These are phyloP conservation scores for Trichoderma koningiopsis DNA, from an alignment of 2,329 filamentous ascomycete genomes.

Conservation along the genomic window DNA sequence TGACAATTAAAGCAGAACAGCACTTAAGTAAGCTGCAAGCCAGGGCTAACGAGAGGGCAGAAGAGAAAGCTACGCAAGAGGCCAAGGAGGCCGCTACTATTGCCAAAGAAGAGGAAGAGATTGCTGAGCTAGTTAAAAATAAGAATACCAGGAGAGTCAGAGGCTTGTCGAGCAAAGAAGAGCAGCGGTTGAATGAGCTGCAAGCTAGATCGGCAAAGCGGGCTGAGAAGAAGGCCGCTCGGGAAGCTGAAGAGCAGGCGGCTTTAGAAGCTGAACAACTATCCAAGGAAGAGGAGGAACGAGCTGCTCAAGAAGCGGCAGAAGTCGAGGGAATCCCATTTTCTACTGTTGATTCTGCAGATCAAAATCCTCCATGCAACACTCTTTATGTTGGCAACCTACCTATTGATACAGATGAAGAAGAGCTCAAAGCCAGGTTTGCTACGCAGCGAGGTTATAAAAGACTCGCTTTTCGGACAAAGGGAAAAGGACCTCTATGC, in stretches of 20 bases:
- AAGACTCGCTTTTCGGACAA: conserved; percentile 89
- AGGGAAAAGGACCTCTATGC: conserved; percentile 95
- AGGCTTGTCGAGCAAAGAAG: conserved; percentile 34
- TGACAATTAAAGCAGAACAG: conserved; percentile 46
- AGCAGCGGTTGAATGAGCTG: conserved; percentile 35
- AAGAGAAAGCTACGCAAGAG: conserved; percentile 38
- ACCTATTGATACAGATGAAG: conserved; percentile 87
- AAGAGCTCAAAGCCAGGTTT: conserved; percentile 92
- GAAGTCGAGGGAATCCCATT: conserved; percentile 50
- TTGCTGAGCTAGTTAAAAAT: conserved; percentile 48
- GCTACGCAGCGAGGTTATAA: conserved; percentile 94
- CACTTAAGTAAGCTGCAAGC: conserved; percentile 42
- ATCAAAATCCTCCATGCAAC: conserved; percentile 75
- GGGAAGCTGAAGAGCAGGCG: conserved; percentile 31
- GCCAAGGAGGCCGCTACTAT: conserved; percentile 29
- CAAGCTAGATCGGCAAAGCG: conserved; percentile 25
- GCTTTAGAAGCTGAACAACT: conserved; percentile 24
- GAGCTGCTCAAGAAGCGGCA: neutral
- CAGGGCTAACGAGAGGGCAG: conserved; percentile 41
- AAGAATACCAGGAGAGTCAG: conserved; percentile 43
- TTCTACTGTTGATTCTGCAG: conserved; percentile 62
- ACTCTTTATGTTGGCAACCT: conserved; percentile 98
- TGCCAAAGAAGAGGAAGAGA: conserved; percentile 42
- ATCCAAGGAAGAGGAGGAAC: conserved; percentile 14
- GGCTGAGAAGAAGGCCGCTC: conserved; percentile 31